phyloP scores from a whole-genome alignment of 805 yeast species.

The Sugiyamaella qingdaonensis region DNA sequence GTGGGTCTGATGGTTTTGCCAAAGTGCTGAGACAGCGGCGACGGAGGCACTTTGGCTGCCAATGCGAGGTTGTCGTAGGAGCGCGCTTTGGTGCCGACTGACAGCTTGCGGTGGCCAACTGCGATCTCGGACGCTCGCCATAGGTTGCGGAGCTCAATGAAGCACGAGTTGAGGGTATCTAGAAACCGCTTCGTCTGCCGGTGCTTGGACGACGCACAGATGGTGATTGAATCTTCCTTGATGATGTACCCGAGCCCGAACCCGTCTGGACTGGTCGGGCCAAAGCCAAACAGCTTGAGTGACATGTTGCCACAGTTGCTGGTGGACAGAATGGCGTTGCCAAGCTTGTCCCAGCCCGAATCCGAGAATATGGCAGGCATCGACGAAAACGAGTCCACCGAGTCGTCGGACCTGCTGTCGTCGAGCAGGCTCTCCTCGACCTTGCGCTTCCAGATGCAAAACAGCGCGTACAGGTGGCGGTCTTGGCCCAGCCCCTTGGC shows the following conservation, averaged over 20 bases:
- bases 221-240: constrained; percentile 69
- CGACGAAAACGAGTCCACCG: constrained; percentile 18
- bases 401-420: constrained; percentile 30
- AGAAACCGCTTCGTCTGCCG: constrained; percentile 79
- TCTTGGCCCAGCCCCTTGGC: constrained; percentile 86
- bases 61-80: constrained; percentile 18
- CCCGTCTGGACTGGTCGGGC: constrained; percentile 86
- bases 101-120: constrained; percentile 11
- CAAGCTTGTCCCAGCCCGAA: constrained; percentile 81
- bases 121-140: constrained; percentile 20
- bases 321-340: constrained; percentile 74
- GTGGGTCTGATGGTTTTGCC: constrained; percentile 16
- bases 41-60: background rate
- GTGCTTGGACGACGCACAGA: constrained; percentile 82
- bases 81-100: constrained; percentile 20
- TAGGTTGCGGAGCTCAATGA: constrained; percentile 53
- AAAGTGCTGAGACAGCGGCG: constrained; percentile 15
- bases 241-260: constrained; percentile 91
- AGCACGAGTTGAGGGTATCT: constrained; percentile 61
- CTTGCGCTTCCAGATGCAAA: constrained; percentile 71
- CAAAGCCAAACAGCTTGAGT: constrained; percentile 80
- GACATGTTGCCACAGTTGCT: constrained; percentile 93
- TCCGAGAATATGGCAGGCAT: constrained; percentile 80
- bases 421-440: constrained; percentile 27
- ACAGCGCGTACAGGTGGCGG: constrained; percentile 82